Base-by-base conservation (phyloP, 257 asterid genomes). In the Datura wrightii region DNA sequence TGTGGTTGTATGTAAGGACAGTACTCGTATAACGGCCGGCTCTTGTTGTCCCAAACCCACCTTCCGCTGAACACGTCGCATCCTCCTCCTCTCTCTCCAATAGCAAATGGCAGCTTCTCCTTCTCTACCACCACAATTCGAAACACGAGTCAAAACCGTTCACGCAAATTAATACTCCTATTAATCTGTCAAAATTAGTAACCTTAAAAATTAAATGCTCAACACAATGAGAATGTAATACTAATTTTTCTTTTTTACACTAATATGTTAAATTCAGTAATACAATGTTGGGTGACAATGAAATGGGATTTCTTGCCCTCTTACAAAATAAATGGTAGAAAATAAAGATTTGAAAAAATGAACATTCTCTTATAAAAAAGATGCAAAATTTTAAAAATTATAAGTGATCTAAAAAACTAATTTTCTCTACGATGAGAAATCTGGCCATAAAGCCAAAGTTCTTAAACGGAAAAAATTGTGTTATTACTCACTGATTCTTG, bases 1-100 rank as follows among this genome's bases (percentile, higher is more conserved):
- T 96, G 99, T 24, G 97, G 99, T 85, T 91, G 98, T 18, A 96
- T 94, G 88, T 93, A 96, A 16, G 98, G 98, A 44, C 99, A 96
- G 31, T 24, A 24, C 87, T 93, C 94, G 79, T 96, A 96, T 58
- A 92, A 34, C 19, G 98, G 98, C 83, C 92, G 86, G 31, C 56
- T 85, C 80, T 92, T 89, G 56, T 91, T 62, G 8, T 62, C 99
- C 91, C 91, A 84, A 66, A 96, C 98, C 98, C 99, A 96, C 85
- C 84, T 83, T 84, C 99, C 99, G 10, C 87, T 92, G 36, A 93
- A 96, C 60, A 94, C 62, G 52, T 96, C 97, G 66, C 99, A 96
- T 2, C 87, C 91, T 60, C 86, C 88, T 86, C 90, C 93, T 14
- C 87, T 83, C 83, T 91, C 93, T 81, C 90, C 93, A 2, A 96